Evolutionary conservation across 1,139 yeast genomes (phyloP), one percentile per base, ranked within the genome.

Genomic region (Barnettozyma hawaiiensis): DNA sequence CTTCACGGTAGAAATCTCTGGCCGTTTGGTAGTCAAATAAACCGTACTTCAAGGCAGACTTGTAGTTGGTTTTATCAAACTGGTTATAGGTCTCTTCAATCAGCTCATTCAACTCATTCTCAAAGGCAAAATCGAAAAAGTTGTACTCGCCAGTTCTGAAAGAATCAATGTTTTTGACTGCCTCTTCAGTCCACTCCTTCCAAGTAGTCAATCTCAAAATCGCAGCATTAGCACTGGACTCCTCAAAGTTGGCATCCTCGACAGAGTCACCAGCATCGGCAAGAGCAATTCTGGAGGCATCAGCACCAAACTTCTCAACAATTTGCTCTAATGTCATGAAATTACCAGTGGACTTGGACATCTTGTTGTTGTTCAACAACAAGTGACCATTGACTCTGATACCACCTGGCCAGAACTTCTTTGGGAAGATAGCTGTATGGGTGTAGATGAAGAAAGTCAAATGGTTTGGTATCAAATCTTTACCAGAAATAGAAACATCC

Each of bases 201-300:
- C 92, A 73, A 44, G 89, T 92, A 63, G 79, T 85, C 60, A 94
- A 76, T 71, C 98, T 85, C 64, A 92, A 76, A 63, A 94, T 90
- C 34, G 97, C 97, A 38, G 98, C 97, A 60, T 94, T 94, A 44
- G 98, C 99, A 58, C 84, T 90, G 50, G 89, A 73, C 68, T 94
- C 98, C 61, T 92, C 98, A 60, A 94, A 86, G 71, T 94, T 94
- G 46, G 99, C 98, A 67, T 94, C 99, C 68, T 92, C 98, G 52
- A 89, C 79, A 39, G 94, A 71, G 63, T 94, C 99, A 71, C 99
- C 99, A 45, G 97, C 97, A 71, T 94, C 97, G 31, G 98, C 99
- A 56, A 94, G 72, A 9, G 98, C 97, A 65, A 94, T 85, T 73
- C 99, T 84, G 18, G 96, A 75, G 35, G 97, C 97, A 66, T 94